Evolutionary conservation across 106 monocot genomes (phyloP), one percentile per base, ranked within the genome.

Genomic region (Ottelia alismoides): DNA sequence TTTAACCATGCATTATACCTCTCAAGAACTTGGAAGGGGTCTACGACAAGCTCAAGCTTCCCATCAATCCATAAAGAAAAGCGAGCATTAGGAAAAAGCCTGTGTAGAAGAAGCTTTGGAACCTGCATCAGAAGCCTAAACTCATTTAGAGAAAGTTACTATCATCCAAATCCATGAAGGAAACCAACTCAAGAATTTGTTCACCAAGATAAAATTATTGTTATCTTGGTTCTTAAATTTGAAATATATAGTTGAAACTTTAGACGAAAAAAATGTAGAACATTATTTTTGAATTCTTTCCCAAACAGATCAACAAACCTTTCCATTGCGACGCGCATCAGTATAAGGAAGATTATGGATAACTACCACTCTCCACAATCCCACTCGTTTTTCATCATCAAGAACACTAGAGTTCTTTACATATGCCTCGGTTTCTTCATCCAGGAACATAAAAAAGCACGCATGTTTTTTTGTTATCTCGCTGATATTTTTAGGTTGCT

Each of bases 61-160:
- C 74, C 83, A 55, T 83, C 83, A 56, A 83, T 75, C 83, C 83
- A 78, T 47, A 83, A 31, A 30, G 78, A 83, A 65, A 61, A 78
- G n/a, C 68, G 59, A 20, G 67, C 78, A 57, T 78, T 78, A 19
- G 78, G 78, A 23, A 83, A 83, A 35, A 78, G 60, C 27, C 83
- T 70, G 43, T 83, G 83, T 12, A 75, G 31, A 51, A 83, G 71
- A 52, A 83, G 78, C 50, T 83, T 83, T 48, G 83, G 83, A 28
- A 83, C 70, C 83, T 83, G 71, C 30, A 35, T n/a, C n/a, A n/a
- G n/a, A n/a, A n/a, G n/a, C n/a, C n/a, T n/a, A n/a, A n/a, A n/a
- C n/a, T n/a, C n/a, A n/a, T n/a, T n/a, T n/a, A n/a, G n/a, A n/a
- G n/a, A n/a, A n/a, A n/a, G n/a, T n/a, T n/a, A n/a, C n/a, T n/a